Conservation (phyloP, 2,329 filamentous ascomycete species). For the Magnaporthiopsis incrustans region DNA sequence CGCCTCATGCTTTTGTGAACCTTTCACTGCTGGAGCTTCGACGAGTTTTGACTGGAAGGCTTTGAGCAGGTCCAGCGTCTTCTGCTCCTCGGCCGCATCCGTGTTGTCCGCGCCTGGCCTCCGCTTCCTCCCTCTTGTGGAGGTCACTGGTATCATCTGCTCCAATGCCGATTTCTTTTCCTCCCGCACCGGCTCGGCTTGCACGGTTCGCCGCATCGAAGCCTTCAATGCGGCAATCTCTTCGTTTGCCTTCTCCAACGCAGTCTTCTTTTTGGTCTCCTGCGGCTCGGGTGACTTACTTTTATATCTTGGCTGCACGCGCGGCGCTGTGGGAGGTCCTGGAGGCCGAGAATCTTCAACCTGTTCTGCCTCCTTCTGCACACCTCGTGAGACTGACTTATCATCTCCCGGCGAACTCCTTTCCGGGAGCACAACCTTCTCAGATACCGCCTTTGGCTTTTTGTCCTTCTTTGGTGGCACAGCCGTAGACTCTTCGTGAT, state of each 20-base stretch:
- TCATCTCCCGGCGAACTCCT: conserved; percentile 2
- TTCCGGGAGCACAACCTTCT: conserved; percentile 17
- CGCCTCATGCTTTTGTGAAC: not conserved
- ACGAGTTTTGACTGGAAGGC: conserved; percentile 70
- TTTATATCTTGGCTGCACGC: conserved; percentile 5
- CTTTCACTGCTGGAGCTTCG: conserved; percentile 16
- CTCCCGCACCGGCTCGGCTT: conserved; percentile 41
- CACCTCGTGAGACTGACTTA: not conserved
- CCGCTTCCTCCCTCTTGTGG: conserved; percentile 63
- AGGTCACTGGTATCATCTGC: conserved; percentile 64
- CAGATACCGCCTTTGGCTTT: conserved; percentile 19
- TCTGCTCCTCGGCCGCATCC: conserved; percentile 49
- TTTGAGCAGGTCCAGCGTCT: conserved; percentile 62
- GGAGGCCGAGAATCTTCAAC: not conserved
- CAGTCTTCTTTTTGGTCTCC: conserved; percentile 32
- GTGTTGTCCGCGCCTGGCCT: conserved; percentile 47
- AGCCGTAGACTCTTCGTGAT: conserved; percentile 27
- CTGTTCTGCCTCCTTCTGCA: not conserved
- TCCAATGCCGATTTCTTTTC: conserved; percentile 62
- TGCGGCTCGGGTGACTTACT: conserved; percentile 27
- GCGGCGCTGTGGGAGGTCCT: not conserved
- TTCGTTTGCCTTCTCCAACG: conserved; percentile 64
- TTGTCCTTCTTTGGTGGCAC: conserved; percentile 16
- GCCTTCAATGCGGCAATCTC: conserved; percentile 75
- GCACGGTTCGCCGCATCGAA: conserved; percentile 64